Conservation (phyloP, 805 yeast genomes). For the Teunomyces kruisii region DNA sequence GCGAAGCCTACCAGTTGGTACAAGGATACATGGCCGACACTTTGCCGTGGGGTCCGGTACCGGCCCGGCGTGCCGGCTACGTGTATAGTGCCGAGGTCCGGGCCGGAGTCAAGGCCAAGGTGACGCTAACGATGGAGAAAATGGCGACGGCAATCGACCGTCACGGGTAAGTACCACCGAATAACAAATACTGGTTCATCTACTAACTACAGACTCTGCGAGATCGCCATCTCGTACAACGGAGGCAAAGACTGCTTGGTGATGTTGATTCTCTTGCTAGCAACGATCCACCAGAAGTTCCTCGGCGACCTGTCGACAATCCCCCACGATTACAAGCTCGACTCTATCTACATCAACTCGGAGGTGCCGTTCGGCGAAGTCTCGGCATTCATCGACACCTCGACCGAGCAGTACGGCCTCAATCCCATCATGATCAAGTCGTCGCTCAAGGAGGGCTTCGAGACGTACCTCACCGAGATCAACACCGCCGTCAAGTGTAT, state of each 20-base stretch:
- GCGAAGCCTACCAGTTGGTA: conserved; percentile 33
- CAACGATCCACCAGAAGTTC: conserved; percentile 42
- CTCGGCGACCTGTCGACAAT: conserved; percentile 12
- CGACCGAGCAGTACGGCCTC: conserved; percentile 57
- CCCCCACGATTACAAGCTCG: conserved; percentile 38
- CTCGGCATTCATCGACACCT: conserved; percentile 58
- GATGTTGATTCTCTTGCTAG: conserved; percentile 71
- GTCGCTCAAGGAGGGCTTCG: conserved; percentile 69
- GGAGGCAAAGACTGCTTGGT: conserved; percentile 98
- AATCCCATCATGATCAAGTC: conserved; percentile 43
- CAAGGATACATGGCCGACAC: conserved; percentile 28
- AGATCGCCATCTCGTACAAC: conserved; percentile 80
- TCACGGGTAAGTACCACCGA: conserved; percentile 29
- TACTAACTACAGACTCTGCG: conserved; percentile 34
- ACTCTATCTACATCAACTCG: conserved; percentile 73
- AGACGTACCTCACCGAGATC: conserved; percentile 48
- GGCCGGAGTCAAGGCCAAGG: conserved; percentile 26
- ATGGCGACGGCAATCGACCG: conserved; percentile 27
- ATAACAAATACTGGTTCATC: not conserved
- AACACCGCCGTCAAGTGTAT: conserved; percentile 65
- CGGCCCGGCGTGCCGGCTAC: conserved; percentile 17
- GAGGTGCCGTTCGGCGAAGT: conserved; percentile 73
- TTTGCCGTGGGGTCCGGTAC: conserved; percentile 26
- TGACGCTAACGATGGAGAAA: conserved; percentile 25
- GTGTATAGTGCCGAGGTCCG: conserved; percentile 21